Base-by-base conservation (phyloP, 371 early-diverging fungal species). In the Rhizopus arrhizus region DNA sequence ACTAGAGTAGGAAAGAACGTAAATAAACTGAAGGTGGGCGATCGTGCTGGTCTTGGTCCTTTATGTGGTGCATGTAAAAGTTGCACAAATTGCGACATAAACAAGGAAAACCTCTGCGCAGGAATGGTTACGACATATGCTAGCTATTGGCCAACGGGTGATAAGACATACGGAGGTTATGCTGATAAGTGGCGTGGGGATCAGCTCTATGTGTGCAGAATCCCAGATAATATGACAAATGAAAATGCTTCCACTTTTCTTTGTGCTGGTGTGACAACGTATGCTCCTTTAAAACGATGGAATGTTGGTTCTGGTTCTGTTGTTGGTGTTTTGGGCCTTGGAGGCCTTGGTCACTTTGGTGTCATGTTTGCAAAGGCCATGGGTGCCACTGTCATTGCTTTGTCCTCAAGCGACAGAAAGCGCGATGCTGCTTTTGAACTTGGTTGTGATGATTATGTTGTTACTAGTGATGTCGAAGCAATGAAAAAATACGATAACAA, bases 301-400 rank as follows among this genome's bases (percentile, higher is more conserved):
- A 22, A 22, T 22, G 83, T 64, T 70, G 78, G 49, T 77, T 77
- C 57, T 40, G 81, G 69, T 31, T 71, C 76, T 3, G 72, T 74
- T 56, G 68, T 86, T 47, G 88, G 86, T 74, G 87, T 86, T 42
- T 69, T 86, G 64, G 65, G 65, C 33, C 40, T 65, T 50, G 65
- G 89, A 53, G 91, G 91, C 41, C 72, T 91, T 12, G 90, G 90
- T 48, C 90, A 90, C 41, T 75, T 87, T 73, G 90, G 78, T 36
- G 63, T 69, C 6, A 82, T 86, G 55, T 88, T 72, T 64, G 84
- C 83, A 31, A 72, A 74, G 49, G 78, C 78, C n/a, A 68, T 81
- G 66, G 91, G 91, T 38, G 85, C 89, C 13, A 75, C 88, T 31
- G 90, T 91, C 0, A 58, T 73, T 35, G 76, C 68, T n/a, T 47